phyloP scores from a whole-genome alignment of 108 stramenopile genomes.

The Phaeodactylum tricornutum region DNA sequence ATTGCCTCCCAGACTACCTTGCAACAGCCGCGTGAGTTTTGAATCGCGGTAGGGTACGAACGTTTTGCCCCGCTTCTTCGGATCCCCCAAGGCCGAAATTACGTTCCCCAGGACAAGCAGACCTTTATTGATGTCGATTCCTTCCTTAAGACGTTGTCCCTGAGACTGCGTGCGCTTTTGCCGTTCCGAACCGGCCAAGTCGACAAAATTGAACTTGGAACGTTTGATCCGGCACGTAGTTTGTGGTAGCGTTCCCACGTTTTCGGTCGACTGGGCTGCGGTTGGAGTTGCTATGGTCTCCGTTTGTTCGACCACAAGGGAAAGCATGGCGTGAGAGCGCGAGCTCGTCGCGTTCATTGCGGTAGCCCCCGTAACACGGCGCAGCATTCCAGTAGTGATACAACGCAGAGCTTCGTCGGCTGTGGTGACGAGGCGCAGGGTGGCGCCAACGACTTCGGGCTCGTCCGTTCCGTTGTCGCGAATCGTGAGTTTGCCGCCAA shows the following conservation, averaged over 20 bases:
- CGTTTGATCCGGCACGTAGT: constrained; percentile 21
- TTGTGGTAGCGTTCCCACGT: background rate
- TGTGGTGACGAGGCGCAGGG: constrained; percentile 49
- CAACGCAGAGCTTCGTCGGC: constrained; percentile 80
- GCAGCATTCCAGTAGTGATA: constrained; percentile 67
- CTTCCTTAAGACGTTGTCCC: constrained; percentile 87
- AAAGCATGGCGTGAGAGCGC: constrained; percentile 87
- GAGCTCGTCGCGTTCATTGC: constrained; percentile 78
- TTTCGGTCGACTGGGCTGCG: constrained; percentile 1
- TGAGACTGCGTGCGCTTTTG: constrained; percentile 63
- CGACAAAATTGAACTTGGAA: constrained; percentile 76
- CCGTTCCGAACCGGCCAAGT: constrained; percentile 90
- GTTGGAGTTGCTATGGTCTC: constrained; percentile 34
- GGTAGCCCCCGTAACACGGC: constrained; percentile 86
- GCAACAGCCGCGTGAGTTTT: constrained; percentile 78
- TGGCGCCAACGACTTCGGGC: constrained; percentile 83
- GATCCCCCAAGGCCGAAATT: constrained; percentile 88
- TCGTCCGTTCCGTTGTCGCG: constrained; percentile 54
- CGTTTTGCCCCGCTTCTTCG: constrained; percentile 45
- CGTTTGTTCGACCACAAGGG: constrained; percentile 61
- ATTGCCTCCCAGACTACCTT: constrained; percentile 92
- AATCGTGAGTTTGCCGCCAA: constrained; percentile 47
- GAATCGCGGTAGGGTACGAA: constrained; percentile 96
- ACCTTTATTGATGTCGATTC: constrained; percentile 95
- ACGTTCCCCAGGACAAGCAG: constrained; percentile 95